Evolutionary conservation across 1,284 basidiomycete species (phyloP).

Genomic region (Amylostereum areolatum): DNA sequence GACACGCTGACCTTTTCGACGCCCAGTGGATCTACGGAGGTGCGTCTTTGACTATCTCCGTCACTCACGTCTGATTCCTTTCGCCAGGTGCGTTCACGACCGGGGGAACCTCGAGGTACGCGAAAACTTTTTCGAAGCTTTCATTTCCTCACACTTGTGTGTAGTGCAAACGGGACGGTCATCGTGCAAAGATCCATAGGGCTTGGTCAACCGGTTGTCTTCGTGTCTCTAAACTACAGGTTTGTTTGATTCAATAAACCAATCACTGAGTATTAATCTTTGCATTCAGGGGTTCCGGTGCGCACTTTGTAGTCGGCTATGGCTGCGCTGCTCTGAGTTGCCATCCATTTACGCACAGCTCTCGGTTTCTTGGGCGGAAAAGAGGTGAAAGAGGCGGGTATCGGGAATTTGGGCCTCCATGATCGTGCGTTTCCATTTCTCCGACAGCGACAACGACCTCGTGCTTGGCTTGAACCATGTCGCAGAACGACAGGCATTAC

Average conservation of each 20-base stretch:
- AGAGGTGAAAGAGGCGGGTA: constrained; percentile 43
- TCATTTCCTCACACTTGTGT: neutral
- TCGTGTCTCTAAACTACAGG: constrained; percentile 11
- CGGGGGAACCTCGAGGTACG: constrained; percentile 13
- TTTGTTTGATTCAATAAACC: too few relatives aligned
- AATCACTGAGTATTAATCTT: too few relatives aligned
- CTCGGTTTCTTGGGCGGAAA: constrained; percentile 44
- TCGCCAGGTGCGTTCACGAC: constrained; percentile 26
- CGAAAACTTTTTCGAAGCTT: neutral
- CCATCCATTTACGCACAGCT: constrained; percentile 16
- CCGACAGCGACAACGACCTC: neutral
- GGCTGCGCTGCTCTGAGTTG: too few relatives aligned
- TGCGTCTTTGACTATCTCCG: constrained; percentile 12
- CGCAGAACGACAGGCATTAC: constrained; percentile 32
- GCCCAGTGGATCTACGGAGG: constrained; percentile 16
- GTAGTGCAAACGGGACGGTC: constrained; percentile 12
- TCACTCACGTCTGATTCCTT: constrained; percentile 1
- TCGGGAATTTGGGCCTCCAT: constrained; percentile 47
- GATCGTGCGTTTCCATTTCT: constrained; percentile 34
- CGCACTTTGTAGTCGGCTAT: too few relatives aligned
- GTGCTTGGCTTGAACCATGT: neutral
- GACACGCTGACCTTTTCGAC: neutral
- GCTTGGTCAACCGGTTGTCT: constrained; percentile 26
- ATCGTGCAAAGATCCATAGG: constrained; percentile 29
- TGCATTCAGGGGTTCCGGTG: too few relatives aligned